These are phyloP conservation scores for Staphylotrichum longicolle DNA, from an alignment of 495 filamentous ascomycete genomes.

Conservation along the genomic window DNA sequence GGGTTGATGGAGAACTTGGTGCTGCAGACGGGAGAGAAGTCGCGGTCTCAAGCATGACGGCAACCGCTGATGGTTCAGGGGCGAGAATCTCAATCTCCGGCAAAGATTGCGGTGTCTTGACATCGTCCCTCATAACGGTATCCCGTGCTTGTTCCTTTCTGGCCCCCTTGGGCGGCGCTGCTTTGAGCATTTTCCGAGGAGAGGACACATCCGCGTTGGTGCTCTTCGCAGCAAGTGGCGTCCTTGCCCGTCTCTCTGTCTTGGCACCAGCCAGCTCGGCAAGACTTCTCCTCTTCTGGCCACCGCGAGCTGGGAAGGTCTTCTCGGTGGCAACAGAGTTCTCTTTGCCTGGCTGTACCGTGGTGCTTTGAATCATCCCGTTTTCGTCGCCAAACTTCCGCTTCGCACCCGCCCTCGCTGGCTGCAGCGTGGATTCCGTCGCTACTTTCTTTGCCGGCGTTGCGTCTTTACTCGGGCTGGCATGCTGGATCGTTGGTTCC, in stretches of 20 bases:
- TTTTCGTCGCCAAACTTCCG: conserved; percentile 39
- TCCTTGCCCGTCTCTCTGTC: conserved; percentile 35
- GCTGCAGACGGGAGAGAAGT: conserved; percentile 32
- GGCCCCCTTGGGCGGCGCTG: conserved; percentile 23
- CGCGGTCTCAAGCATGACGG: conserved; percentile 31
- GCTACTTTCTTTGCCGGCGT: conserved; percentile 10
- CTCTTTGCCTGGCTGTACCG: conserved; percentile 34
- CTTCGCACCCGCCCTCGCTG: conserved; percentile 33
- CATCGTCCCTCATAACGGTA: conserved; percentile 16
- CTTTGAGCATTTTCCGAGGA: conserved; percentile 39
- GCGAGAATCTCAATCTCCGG: conserved; percentile 30
- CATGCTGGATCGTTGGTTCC: conserved; percentile 13
- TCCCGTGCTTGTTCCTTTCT: conserved; percentile 27
- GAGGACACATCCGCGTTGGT: conserved; percentile 48
- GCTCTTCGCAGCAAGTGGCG: conserved; percentile 45
- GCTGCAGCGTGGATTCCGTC: conserved; percentile 1
- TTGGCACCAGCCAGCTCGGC: conserved; percentile 36
- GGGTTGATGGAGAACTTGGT: conserved; percentile 38
- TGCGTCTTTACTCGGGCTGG: not conserved
- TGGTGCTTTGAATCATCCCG: conserved; percentile 15
- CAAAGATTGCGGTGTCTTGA: conserved; percentile 7
- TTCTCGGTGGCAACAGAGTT: conserved; percentile 22
- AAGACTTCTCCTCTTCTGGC: conserved; percentile 31
- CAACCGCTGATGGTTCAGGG: conserved; percentile 20
- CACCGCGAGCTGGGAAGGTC: conserved; percentile 11